A percentile compares a stretch with the other conserved stretches of the same genome.
Evolutionary conservation across 139 green algal genomes (phyloP).

Genomic region (Chlorella sp.): DNA sequence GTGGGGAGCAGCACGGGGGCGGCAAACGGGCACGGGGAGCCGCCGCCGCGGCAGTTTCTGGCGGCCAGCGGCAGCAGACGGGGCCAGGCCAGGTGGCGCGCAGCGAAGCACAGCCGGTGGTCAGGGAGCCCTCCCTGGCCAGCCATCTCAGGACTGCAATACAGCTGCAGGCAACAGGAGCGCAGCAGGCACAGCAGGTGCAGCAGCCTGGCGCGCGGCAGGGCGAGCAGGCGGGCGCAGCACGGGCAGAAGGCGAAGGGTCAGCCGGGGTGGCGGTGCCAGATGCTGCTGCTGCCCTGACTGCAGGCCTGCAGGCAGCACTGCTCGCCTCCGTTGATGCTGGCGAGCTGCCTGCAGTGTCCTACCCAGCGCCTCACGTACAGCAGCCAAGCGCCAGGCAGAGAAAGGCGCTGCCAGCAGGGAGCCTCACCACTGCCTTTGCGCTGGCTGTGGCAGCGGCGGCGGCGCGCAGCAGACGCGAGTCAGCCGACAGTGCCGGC

Average conservation of each 20-base stretch:
- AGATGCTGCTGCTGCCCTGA: neutral
- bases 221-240: neutral
- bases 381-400: conserved; percentile 21
- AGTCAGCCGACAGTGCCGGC: neutral
- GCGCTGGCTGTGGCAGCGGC: conserved; percentile 25
- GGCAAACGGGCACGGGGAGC: conserved; percentile 10
- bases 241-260: neutral
- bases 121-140: conserved; percentile 20
- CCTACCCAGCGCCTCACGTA: conserved; percentile 18
- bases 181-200: conserved; percentile 12
- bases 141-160: too few species aligned
- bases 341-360: conserved; percentile 13
- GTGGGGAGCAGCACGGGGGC: neutral
- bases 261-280: too few species aligned
- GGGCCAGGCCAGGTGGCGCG: too few species aligned
- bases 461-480: conserved; percentile 2
- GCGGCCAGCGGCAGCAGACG: neutral
- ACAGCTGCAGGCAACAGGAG: too few species aligned
- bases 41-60: neutral
- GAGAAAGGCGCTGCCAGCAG: conserved; percentile 13
- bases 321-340: conserved; percentile 4
- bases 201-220: neutral
- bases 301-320: neutral
- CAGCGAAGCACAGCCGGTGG: too few species aligned
- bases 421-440: conserved; percentile 7